phyloP scores from a whole-genome alignment of 805 yeast species.

The Sungouiozyma intestinalis region DNA sequence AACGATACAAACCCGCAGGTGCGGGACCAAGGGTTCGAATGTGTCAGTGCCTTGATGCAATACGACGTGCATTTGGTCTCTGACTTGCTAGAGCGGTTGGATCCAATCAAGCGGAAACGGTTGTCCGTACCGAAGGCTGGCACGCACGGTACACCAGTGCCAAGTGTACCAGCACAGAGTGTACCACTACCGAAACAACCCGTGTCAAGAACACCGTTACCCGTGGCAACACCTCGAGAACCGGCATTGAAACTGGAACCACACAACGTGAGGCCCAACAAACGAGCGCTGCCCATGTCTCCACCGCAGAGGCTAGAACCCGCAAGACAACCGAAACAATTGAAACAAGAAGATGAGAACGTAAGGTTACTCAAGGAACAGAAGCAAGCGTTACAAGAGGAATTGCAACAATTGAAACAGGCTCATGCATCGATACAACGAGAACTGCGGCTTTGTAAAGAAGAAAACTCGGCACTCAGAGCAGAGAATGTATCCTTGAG shows the following conservation, averaged over 20 bases:
- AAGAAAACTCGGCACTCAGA: background rate
- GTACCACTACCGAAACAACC: background rate
- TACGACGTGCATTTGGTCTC: slow-evolving; percentile 63
- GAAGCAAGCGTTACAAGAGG: background rate
- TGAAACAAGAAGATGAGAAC: background rate
- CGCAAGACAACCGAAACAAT: background rate
- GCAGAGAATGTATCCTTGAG: background rate
- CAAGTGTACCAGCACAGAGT: background rate
- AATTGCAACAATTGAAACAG: background rate
- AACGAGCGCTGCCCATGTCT: slow-evolving; percentile 29
- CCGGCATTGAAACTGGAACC: background rate
- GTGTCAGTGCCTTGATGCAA: slow-evolving; percentile 73
- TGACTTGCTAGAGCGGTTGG: slow-evolving; percentile 55
- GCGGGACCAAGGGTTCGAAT: slow-evolving; percentile 65
- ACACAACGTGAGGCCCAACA: slow-evolving; percentile 41
- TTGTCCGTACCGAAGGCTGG: slow-evolving; percentile 27
- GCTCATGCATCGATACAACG: background rate
- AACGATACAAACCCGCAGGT: slow-evolving; percentile 79
- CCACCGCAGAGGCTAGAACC: slow-evolving; percentile 4
- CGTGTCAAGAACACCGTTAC: background rate
- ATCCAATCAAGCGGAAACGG: slow-evolving; percentile 54
- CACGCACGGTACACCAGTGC: slow-evolving; percentile 33
- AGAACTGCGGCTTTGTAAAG: background rate
- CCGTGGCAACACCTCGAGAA: background rate
- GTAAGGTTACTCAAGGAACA: background rate